Conservation (phyloP, 768 basidiomycete species). For the Sporobolomyces phaffii region DNA sequence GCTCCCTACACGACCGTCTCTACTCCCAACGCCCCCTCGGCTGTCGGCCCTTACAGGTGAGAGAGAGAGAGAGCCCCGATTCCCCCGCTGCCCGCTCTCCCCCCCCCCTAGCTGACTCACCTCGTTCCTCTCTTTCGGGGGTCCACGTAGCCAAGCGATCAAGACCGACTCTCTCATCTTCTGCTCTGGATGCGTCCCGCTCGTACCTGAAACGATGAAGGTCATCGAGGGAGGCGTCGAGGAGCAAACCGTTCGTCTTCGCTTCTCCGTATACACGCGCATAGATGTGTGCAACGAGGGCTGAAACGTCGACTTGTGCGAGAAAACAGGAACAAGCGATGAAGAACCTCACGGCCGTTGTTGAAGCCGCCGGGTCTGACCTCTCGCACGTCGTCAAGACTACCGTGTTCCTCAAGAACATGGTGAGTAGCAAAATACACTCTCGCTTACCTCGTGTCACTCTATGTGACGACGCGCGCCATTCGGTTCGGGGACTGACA, state of each 20-base stretch:
- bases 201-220: constrained; percentile 65
- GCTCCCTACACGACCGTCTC: constrained; percentile 9
- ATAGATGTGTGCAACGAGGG: too few relatives aligned
- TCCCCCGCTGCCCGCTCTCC: too few relatives aligned
- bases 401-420: constrained; percentile 52
- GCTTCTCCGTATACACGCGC: too few relatives aligned
- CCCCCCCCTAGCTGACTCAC: neutral
- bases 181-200: constrained; percentile 78
- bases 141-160: constrained; percentile 32
- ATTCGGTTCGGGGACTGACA: too few relatives aligned
- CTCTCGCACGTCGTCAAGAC: constrained; percentile 81
- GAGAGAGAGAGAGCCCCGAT: too few relatives aligned
- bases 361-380: constrained; percentile 74
- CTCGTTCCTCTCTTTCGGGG: too few relatives aligned
- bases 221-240: constrained; percentile 70
- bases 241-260: constrained; percentile 57
- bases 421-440: neutral
- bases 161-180: constrained; percentile 55
- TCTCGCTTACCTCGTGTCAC: neutral
- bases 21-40: constrained; percentile 7
- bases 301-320: too few relatives aligned
- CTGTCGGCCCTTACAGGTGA: constrained; percentile 29
- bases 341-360: constrained; percentile 73
- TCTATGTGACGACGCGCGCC: neutral
- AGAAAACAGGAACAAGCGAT: constrained; percentile 71